A percentile compares a stretch with the other conserved stretches of the same genome.
phyloP scores from a whole-genome alignment of 108 stramenopile species.

The Fragilaria radians region DNA sequence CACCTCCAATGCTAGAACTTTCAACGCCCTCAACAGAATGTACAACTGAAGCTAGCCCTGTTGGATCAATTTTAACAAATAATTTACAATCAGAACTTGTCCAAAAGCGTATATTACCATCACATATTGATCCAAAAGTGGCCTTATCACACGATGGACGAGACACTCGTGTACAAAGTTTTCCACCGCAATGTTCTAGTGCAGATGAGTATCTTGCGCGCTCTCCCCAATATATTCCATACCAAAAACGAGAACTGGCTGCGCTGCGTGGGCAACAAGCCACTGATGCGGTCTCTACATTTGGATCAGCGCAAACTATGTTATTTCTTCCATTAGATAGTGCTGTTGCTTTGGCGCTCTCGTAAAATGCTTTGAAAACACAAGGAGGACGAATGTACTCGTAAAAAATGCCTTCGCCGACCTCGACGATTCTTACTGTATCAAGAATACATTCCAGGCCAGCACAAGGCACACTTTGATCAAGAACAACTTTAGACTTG shows the following conservation, averaged over 20 bases:
- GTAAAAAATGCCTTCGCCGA: conserved; percentile 37
- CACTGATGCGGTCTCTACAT: neutral
- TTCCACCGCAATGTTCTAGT: neutral
- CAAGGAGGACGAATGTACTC: conserved; percentile 62
- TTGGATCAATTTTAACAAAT: too few species aligned
- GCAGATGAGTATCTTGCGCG: conserved; percentile 1
- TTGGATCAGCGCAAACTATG: conserved; percentile 23
- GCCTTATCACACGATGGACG: neutral
- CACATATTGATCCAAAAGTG: too few species aligned
- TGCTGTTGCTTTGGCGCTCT: conserved; percentile 33
- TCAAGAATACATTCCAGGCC: conserved; percentile 47
- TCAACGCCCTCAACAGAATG: too few species aligned
- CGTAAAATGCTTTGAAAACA: conserved; percentile 51
- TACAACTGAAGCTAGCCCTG: too few species aligned
- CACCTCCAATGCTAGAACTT: too few species aligned
- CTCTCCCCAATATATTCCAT: conserved; percentile 12
- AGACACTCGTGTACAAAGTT: neutral
- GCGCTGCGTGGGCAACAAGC: neutral
- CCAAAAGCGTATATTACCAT: too few species aligned
- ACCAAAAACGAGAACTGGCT: conserved; percentile 42
- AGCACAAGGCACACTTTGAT: neutral
- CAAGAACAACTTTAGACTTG: conserved; percentile 16
- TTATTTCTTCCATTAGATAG: conserved; percentile 3
- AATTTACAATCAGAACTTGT: too few species aligned
- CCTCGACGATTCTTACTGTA: conserved; percentile 42